These are phyloP conservation scores for Trichoderma koningii DNA, from an alignment of 2,329 filamentous ascomycete species.

Conservation along the genomic window DNA sequence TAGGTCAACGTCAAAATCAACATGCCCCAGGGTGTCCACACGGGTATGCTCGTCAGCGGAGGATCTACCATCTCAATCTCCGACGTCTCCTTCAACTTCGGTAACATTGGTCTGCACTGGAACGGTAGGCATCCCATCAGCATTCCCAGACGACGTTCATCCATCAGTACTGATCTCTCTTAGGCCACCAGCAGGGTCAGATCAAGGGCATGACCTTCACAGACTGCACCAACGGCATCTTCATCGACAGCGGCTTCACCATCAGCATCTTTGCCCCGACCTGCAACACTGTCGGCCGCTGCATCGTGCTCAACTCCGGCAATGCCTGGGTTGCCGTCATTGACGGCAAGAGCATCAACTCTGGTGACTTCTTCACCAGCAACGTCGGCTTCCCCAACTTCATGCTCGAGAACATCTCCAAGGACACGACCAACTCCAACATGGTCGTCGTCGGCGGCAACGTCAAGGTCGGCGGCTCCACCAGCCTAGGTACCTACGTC, in stretches of 20 bases:
- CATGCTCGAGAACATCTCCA: conserved; percentile 30
- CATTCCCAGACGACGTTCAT: too few relatives aligned
- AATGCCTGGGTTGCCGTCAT: conserved; percentile 25
- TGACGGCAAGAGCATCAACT: conserved; percentile 24
- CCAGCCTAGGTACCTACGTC: conserved; percentile 26
- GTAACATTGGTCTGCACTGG: conserved; percentile 32
- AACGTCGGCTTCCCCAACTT: conserved; percentile 19
- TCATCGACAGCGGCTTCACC: conserved; percentile 22
- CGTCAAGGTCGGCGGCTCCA: conserved; percentile 24
- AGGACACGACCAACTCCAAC: conserved; percentile 29
- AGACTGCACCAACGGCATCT: conserved; percentile 19
- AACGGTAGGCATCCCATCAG: conserved; percentile 22
- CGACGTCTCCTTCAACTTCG: conserved; percentile 30
- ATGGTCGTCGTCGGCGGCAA: conserved; percentile 27
- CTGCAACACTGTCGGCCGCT: conserved; percentile 26
- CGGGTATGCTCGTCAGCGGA: conserved; percentile 26
- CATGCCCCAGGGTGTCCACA: conserved; percentile 29
- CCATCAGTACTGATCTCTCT: background rate
- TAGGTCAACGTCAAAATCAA: conserved; percentile 30
- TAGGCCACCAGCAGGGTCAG: conserved; percentile 26
- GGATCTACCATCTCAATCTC: conserved; percentile 31
- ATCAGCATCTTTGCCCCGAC: conserved; percentile 25
- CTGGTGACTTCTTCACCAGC: conserved; percentile 26
- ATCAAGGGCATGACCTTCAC: conserved; percentile 27
- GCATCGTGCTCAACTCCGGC: conserved; percentile 23